Percentiles rank a stretch among this genome's conserved stretches.
These are phyloP conservation scores for Pogostemon cablin DNA, from an alignment of 257 asterid genomes.

Conservation along the genomic window DNA sequence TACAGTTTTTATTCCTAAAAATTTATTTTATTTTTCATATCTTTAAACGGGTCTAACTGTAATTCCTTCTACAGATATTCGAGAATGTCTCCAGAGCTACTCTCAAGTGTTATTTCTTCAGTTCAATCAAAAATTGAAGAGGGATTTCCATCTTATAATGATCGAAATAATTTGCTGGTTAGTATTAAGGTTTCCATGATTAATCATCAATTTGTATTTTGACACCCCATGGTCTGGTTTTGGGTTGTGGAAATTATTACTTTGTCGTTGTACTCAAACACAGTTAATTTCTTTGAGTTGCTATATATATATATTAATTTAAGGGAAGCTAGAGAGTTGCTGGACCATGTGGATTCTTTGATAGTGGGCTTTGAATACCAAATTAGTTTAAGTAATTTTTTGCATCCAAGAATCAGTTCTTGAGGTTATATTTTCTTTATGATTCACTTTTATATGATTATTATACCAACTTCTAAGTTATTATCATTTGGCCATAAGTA, in stretches of 20 bases:
- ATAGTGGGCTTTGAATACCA: constrained; percentile 18
- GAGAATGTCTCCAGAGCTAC: constrained; percentile 84
- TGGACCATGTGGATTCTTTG: constrained; percentile 17
- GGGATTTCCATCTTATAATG: constrained; percentile 64
- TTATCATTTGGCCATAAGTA: constrained; percentile 6
- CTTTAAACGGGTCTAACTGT: constrained; percentile 30
- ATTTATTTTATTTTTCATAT: background rate
- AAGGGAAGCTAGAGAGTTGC: constrained; percentile 5
- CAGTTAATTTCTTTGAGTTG: background rate
- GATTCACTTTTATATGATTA: constrained; percentile 1
- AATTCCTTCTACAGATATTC: constrained; percentile 59
- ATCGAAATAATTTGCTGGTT: constrained; percentile 72
- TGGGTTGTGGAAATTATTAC: constrained; percentile 26
- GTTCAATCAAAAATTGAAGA: constrained; percentile 66
- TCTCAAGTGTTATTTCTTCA: constrained; percentile 65
- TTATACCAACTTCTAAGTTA: background rate
- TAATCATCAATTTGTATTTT: background rate
- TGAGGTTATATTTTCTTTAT: constrained; percentile 7
- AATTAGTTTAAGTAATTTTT: constrained; percentile 10
- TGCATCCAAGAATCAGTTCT: background rate
- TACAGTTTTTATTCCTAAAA: background rate
- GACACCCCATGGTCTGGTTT: constrained; percentile 11
- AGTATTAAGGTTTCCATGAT: constrained; percentile 40
- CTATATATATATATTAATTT: background rate
- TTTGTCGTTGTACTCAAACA: constrained; percentile 15